Conservation (phyloP, 202 grass and related monocot genomes). For the Zoysia matrella region DNA sequence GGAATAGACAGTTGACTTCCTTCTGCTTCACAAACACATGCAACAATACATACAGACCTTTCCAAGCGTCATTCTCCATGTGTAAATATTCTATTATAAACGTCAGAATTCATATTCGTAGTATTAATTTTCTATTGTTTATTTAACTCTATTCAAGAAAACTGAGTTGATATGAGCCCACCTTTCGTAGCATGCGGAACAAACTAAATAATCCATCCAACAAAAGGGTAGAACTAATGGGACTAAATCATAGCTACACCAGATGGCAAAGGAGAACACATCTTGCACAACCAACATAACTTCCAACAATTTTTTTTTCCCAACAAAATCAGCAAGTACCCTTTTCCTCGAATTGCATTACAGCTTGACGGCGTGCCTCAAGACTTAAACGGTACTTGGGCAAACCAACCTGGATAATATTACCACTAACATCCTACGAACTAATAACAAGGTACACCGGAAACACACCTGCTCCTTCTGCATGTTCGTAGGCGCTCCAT, state of each 20-base stretch:
- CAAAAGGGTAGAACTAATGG: neutral
- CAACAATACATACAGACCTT: neutral
- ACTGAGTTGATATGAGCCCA: neutral
- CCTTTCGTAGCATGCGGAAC: too few relatives aligned
- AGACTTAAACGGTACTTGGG: neutral
- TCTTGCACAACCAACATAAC: neutral
- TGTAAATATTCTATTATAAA: neutral
- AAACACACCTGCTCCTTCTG: slow-evolving; percentile 44
- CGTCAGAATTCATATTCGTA: neutral
- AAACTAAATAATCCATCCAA: neutral
- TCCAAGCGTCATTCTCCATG: neutral
- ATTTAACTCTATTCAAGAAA: neutral
- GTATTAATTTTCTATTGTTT: neutral
- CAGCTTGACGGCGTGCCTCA: neutral
- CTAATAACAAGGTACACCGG: neutral
- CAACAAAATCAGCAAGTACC: neutral
- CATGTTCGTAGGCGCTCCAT: slow-evolving; percentile 28
- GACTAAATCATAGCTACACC: neutral
- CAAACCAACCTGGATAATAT: neutral
- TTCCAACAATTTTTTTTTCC: neutral
- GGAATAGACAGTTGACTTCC: neutral
- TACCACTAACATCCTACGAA: neutral
- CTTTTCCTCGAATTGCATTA: neutral
- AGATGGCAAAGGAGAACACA: neutral
- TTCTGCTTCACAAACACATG: neutral